These are phyloP conservation scores for Puccinia novopanici DNA, from an alignment of 1,284 basidiomycete genomes.

Conservation along the genomic window DNA sequence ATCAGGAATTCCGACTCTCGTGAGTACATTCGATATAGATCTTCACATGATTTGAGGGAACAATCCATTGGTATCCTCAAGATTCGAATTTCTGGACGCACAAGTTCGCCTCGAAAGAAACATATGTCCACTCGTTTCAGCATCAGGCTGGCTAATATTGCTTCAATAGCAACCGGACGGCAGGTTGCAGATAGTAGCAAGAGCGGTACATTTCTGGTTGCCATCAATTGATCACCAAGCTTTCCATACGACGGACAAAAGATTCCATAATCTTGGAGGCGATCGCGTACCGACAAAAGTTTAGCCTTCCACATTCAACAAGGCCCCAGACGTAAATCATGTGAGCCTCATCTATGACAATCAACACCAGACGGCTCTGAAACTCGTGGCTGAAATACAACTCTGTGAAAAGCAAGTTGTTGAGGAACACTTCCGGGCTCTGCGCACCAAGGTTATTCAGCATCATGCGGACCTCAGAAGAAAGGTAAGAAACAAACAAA, in stretches of 20 bases:
- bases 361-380: neutral
- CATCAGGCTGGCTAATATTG: neutral
- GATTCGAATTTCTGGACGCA: no score
- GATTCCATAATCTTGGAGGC: neutral
- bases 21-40: no score
- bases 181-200: conserved; percentile 17
- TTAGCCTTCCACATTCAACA: neutral
- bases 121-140: neutral
- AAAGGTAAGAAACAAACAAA: neutral
- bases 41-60: no score
- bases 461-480: neutral
- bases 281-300: neutral
- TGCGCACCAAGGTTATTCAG: neutral
- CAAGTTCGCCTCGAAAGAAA: no score
- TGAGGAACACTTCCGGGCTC: neutral
- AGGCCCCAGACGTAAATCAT: no score
- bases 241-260: conserved; percentile 1
- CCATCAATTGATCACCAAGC: neutral
- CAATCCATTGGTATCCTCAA: no score
- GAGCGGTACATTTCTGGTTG: conserved; percentile 1
- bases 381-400: neutral
- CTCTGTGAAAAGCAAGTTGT: neutral
- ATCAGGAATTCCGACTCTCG: no score
- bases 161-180: neutral
- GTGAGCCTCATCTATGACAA: no score